phyloP scores from a whole-genome alignment of 208 protist genomes.

The Acanthamoeba healyi region DNA sequence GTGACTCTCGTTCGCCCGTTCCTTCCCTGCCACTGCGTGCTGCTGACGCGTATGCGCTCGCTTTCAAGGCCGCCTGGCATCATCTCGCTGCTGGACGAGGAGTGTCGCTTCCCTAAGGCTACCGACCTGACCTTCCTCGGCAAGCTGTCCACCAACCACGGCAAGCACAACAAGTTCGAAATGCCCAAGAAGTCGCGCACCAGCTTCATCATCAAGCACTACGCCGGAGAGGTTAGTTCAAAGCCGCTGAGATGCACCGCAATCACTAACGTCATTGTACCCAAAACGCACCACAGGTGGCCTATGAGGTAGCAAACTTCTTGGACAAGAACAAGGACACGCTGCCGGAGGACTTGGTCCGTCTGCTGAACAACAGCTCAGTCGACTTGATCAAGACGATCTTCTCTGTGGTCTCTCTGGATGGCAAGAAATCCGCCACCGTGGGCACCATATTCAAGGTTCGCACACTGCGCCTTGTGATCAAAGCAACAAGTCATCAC shows the following conservation, averaged over 20 bases:
- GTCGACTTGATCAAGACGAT: conserved; percentile 10
- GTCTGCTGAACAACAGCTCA: neutral
- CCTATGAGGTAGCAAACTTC: conserved; percentile 87
- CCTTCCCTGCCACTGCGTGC: neutral
- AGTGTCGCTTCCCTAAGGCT: conserved; percentile 87
- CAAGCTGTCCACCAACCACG: conserved; percentile 83
- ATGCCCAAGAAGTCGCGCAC: conserved; percentile 74
- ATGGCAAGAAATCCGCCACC: conserved; percentile 19
- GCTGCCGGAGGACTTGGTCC: conserved; percentile 82
- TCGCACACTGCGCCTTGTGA: no score
- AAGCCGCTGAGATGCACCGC: no score
- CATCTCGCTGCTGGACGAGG: conserved; percentile 86
- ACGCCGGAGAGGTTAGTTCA: conserved; percentile 86
- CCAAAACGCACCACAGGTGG: conserved; percentile 80
- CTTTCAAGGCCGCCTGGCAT: conserved; percentile 83
- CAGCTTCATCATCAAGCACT: conserved; percentile 88
- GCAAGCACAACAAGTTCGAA: conserved; percentile 79
- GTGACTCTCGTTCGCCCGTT: neutral
- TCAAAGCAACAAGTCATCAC: no score
- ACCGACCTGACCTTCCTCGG: conserved; percentile 82
- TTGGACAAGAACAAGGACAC: conserved; percentile 91
- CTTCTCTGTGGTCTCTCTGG: neutral
- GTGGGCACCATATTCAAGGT: conserved; percentile 64
- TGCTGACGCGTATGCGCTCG: conserved; percentile 10
- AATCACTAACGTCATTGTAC: no score